These are phyloP conservation scores for Artemisia argyi DNA, from an alignment of 129 eudicot genomes.

Conservation along the genomic window DNA sequence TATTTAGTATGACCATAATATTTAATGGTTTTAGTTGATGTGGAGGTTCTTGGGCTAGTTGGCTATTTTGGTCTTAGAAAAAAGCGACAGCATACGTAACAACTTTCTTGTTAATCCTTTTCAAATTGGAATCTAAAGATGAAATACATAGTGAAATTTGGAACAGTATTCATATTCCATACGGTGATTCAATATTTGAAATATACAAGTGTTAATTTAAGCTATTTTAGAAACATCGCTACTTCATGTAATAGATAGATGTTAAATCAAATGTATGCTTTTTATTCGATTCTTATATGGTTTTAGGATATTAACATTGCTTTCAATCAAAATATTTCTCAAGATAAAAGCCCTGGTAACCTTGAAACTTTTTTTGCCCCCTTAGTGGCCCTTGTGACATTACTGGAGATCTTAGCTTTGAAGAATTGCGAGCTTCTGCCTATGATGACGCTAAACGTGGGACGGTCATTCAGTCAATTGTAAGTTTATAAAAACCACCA, in stretches of 20 bases:
- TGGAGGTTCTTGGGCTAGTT: not conserved
- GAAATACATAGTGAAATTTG: not conserved
- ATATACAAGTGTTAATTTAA: not conserved
- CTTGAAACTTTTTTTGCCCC: slow-evolving; percentile 3
- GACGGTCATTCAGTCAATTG: slow-evolving; percentile 66
- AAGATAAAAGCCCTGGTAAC: slow-evolving; percentile 16
- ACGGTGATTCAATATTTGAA: not conserved
- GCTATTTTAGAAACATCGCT: not conserved
- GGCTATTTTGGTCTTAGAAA: not conserved
- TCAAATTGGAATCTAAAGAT: slow-evolving; percentile 1
- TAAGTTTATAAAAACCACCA: slow-evolving; percentile 40
- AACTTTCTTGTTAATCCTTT: no score
- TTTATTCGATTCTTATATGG: not conserved
- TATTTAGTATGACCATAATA: not conserved
- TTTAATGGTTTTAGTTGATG: no score
- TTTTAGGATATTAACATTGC: slow-evolving; percentile 2
- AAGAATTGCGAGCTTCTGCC: slow-evolving; percentile 81
- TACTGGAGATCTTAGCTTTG: slow-evolving; percentile 85
- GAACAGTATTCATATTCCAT: slow-evolving; percentile 1
- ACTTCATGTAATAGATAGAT: not conserved
- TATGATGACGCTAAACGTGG: slow-evolving; percentile 93
- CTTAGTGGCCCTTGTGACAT: slow-evolving; percentile 93
- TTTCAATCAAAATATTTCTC: slow-evolving; percentile 1
- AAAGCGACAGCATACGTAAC: not conserved
- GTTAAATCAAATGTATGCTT: not conserved